Evolutionary conservation across 306 rosid genomes (phyloP).

Genomic region (Inga leiocalycina): DNA sequence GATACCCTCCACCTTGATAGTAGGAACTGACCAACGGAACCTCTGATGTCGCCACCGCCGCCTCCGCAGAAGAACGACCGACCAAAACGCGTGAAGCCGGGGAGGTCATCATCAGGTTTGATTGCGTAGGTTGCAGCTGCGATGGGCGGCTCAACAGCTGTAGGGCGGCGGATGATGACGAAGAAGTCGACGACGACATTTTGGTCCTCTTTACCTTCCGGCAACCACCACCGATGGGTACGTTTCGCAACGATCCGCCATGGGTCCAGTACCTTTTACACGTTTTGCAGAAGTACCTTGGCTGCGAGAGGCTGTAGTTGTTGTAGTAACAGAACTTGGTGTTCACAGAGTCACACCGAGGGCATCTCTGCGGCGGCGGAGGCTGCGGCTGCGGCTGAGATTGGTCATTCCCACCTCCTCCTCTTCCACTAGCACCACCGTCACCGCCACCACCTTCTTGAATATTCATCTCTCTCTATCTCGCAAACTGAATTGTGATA

Average conservation of each 20-base stretch:
- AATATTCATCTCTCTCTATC: slow-evolving; percentile 27
- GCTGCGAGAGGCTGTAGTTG: slow-evolving; percentile 69
- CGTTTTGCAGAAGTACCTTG: slow-evolving; percentile 62
- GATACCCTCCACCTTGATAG: slow-evolving; percentile 41
- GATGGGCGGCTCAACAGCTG: background rate
- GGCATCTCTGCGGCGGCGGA: slow-evolving; percentile 42
- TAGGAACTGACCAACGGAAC: background rate
- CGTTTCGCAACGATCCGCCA: slow-evolving; percentile 67
- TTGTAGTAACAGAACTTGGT: slow-evolving; percentile 76
- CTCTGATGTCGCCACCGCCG: background rate
- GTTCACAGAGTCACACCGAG: slow-evolving; percentile 61
- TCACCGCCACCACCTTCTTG: slow-evolving; percentile 8
- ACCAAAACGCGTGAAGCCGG: background rate
- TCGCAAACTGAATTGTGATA: background rate
- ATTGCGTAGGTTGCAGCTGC: slow-evolving; percentile 6
- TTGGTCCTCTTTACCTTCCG: slow-evolving; percentile 56
- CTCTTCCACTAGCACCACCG: background rate
- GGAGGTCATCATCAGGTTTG: slow-evolving; percentile 18
- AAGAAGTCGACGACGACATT: background rate
- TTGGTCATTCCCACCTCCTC: slow-evolving; percentile 19
- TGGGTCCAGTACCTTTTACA: slow-evolving; percentile 76
- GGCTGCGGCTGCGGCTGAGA: background rate
- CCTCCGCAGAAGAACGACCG: background rate
- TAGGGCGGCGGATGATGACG: background rate
- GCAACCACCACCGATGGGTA: slow-evolving; percentile 66